phyloP scores from a whole-genome alignment of 352 stramenopile species.

The Phytophthora cactorum region DNA sequence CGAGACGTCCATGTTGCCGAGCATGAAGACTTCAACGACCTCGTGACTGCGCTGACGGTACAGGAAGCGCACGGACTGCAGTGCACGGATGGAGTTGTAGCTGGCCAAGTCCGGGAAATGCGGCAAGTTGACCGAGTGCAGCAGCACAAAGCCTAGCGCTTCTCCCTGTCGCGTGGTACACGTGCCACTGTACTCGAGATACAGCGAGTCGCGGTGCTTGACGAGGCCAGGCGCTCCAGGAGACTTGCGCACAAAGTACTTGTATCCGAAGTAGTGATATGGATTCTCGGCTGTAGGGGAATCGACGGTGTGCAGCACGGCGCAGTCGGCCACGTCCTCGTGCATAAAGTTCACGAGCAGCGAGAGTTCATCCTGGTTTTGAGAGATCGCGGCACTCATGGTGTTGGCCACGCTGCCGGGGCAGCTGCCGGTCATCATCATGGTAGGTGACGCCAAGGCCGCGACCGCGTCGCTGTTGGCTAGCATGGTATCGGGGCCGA shows the following conservation, averaged over 20 bases:
- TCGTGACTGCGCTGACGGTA: slow-evolving; percentile 52
- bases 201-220: slow-evolving; percentile 57
- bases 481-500: slow-evolving; percentile 39
- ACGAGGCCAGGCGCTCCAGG: slow-evolving; percentile 41
- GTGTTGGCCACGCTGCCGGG: slow-evolving; percentile 51
- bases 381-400: slow-evolving; percentile 50
- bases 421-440: slow-evolving; percentile 54
- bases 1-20: slow-evolving; percentile 43
- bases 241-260: slow-evolving; percentile 58
- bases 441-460: slow-evolving; percentile 28
- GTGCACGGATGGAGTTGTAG: slow-evolving; percentile 56
- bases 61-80: slow-evolving; percentile 50
- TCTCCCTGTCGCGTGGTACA: slow-evolving; percentile 42
- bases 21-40: slow-evolving; percentile 62
- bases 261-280: slow-evolving; percentile 63
- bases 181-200: slow-evolving; percentile 52
- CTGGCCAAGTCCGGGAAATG: slow-evolving; percentile 45
- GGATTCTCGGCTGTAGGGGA: slow-evolving; percentile 37
- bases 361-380: slow-evolving; percentile 52
- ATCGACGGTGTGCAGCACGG: slow-evolving; percentile 39
- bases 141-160: slow-evolving; percentile 51
- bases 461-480: slow-evolving; percentile 40
- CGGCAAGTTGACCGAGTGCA: slow-evolving; percentile 58
- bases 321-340: slow-evolving; percentile 41
- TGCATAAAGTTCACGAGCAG: slow-evolving; percentile 53